phyloP scores from a whole-genome alignment of 2,329 filamentous ascomycete genomes.

The Blastomyces percursus region DNA sequence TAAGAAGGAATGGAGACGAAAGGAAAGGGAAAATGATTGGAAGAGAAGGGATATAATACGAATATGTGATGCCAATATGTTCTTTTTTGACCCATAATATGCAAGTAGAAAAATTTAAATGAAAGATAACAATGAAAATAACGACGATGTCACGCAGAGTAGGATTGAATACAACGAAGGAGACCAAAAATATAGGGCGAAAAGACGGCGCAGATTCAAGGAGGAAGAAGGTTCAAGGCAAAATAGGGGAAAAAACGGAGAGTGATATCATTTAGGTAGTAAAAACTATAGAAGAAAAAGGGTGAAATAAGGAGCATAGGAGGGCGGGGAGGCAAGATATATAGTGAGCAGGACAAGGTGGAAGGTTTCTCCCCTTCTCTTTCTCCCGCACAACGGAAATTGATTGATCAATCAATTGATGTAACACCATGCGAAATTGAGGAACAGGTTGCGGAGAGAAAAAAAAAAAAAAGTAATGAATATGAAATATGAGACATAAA shows the following conservation, averaged over 20 bases:
- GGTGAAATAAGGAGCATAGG: neutral
- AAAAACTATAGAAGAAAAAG: neutral
- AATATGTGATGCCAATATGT: neutral
- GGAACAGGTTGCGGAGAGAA: neutral
- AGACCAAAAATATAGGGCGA: neutral
- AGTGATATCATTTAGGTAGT: neutral
- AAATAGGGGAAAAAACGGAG: neutral
- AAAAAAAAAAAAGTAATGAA: neutral
- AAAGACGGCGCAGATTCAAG: neutral
- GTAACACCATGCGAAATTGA: neutral
- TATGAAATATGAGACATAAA: neutral
- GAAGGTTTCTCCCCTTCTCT: neutral
- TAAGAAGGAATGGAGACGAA: neutral
- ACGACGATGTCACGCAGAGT: neutral
- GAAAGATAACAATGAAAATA: neutral
- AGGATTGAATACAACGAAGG: neutral
- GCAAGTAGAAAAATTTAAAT: neutral
- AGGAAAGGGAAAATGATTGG: neutral
- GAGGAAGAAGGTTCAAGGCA: neutral
- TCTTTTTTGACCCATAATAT: neutral
- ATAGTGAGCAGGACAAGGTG: neutral
- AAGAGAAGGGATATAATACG: neutral
- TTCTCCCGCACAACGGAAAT: neutral
- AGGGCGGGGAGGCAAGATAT: neutral
- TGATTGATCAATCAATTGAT: neutral